Conservation (phyloP, 2,329 filamentous ascomycete genomes). For the Diaporthe ilicicola region DNA sequence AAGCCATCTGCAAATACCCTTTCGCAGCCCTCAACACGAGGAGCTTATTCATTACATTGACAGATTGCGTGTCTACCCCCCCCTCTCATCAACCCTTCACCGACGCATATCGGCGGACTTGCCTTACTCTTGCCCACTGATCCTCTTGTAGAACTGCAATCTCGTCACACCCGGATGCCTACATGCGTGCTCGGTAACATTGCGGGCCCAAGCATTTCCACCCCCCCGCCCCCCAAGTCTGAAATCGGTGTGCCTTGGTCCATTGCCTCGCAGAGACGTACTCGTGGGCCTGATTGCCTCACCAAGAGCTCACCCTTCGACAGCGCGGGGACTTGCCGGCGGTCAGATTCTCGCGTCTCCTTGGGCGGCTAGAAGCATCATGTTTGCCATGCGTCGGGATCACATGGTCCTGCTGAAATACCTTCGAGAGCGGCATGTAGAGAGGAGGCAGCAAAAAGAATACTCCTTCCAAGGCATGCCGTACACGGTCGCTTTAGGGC, state of each 20-base stretch:
- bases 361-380: not conserved
- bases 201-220: not conserved
- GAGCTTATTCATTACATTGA: not conserved
- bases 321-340: not conserved
- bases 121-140: too few relatives aligned
- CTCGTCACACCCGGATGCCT: not conserved
- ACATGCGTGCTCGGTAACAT: not conserved
- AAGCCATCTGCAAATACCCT: not conserved
- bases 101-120: not conserved
- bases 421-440: too few relatives aligned
- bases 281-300: not conserved
- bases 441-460: not conserved
- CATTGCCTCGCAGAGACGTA: not conserved
- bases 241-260: not conserved
- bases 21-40: not conserved
- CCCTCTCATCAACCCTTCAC: not conserved
- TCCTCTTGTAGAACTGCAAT: not conserved
- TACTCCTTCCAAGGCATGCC: not conserved
- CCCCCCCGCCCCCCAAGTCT: not conserved
- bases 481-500: not conserved
- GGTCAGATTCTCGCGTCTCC: constrained; percentile 7
- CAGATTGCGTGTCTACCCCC: not conserved
- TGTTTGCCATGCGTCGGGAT: not conserved
- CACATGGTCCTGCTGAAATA: not conserved
- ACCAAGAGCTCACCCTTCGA: not conserved